These are phyloP conservation scores for Zasmidium cellare DNA, from an alignment of 2,329 filamentous ascomycete genomes.

Conservation along the genomic window DNA sequence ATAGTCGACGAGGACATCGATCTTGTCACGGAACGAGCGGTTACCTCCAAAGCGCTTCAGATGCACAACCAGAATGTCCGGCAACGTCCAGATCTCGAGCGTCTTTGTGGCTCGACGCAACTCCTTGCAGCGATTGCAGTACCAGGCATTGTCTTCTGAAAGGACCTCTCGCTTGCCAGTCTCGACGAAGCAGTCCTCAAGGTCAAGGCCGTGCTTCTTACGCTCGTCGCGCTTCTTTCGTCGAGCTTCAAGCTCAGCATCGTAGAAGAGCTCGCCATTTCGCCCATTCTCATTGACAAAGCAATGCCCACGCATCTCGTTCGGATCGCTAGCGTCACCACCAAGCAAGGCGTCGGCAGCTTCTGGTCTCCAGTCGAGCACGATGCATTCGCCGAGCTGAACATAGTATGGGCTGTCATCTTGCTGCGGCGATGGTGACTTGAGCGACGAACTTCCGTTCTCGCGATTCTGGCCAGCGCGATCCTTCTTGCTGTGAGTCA, in stretches of 20 bases:
- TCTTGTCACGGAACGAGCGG: slow-evolving; percentile 80
- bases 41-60: slow-evolving; percentile 92
- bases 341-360: slow-evolving; percentile 72
- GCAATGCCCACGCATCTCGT: slow-evolving; percentile 59
- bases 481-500: background rate
- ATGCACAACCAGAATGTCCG: slow-evolving; percentile 92
- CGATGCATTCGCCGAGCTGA: slow-evolving; percentile 76
- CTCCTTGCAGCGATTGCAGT: slow-evolving; percentile 93
- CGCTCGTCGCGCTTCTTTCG: slow-evolving; percentile 65
- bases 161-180: slow-evolving; percentile 92
- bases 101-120: slow-evolving; percentile 91
- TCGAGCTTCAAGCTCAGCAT: slow-evolving; percentile 63
- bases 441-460: background rate
- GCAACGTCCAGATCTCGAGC: slow-evolving; percentile 94
- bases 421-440: slow-evolving; percentile 6
- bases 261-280: slow-evolving; percentile 54
- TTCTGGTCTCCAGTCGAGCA: slow-evolving; percentile 79
- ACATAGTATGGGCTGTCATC: slow-evolving; percentile 48
- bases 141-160: slow-evolving; percentile 96
- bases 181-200: slow-evolving; percentile 90
- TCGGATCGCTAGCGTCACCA: slow-evolving; percentile 40
- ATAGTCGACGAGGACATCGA: slow-evolving; percentile 89
- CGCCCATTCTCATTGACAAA: slow-evolving; percentile 56
- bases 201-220: slow-evolving; percentile 72
- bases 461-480: slow-evolving; percentile 1